Evolutionary conservation across 805 yeast genomes (phyloP), one percentile per base, ranked within the genome.

Genomic region (Danielia oregonensis): DNA sequence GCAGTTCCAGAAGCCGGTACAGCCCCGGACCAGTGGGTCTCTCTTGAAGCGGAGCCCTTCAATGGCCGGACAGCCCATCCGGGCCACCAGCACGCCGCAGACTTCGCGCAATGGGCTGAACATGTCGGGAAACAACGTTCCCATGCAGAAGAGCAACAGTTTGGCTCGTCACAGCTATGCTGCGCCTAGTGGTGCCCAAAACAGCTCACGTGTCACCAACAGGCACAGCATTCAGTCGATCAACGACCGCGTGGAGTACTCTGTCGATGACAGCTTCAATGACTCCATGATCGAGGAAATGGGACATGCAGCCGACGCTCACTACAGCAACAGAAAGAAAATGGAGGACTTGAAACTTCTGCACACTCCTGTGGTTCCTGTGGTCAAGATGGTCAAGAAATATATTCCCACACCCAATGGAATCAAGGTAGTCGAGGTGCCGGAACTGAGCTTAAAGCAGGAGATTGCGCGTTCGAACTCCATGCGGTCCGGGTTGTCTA

Each of bases 401-500:
- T 83, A 82, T 59, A 70, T 83, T 29, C 91, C 93, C 2, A 80
- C 87, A 2, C 79, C 85, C 3, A 70, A 76, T 46, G 93, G 93
- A 10, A 66, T 83, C 36, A 73, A 79, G 32, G 68, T 81, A 7
- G 65, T 83, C 4, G 89, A 83, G 46, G 88, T 83, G 3, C 85
- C 87, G 0, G 70, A 63, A 37, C 71, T 69, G 9, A 48, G 55
- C 24, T 51, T 60, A 37, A 52, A 62, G 32, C 52, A 57, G 39
- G 70, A 66, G 36, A 52, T 68, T 11, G 62, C 65, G 1, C 48
- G 72, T 32, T 54, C 56, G 33, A 68, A 68, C 43, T 63, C 70
- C 9, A 56, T 66, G 38, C 54, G 72, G 25, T 50, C 62, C 8
- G 62, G 59, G 4, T 36, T 48, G 26, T 42, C 49, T 17, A 48